Evolutionary conservation across 129 eudicot genomes (phyloP).

Genomic region (Saussurea involucrata): DNA sequence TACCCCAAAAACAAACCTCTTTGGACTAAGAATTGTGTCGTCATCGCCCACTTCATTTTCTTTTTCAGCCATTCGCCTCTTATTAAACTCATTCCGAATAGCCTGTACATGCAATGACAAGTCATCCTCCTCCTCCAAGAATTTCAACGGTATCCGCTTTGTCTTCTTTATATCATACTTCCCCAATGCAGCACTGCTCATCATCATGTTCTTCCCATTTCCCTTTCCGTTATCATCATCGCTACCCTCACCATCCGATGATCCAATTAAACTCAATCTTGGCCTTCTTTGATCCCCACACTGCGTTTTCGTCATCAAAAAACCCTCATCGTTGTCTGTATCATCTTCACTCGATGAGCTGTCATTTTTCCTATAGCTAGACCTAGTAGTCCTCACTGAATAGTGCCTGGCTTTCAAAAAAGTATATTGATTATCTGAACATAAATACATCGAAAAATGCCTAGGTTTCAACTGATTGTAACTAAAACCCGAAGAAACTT

Average conservation of each 20-base stretch:
- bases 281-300: conserved; percentile 33
- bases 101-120: conserved; percentile 48
- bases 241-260: conserved; percentile 24
- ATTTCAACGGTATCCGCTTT: conserved; percentile 52
- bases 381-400: conserved; percentile 36
- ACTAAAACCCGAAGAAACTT: not conserved
- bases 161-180: conserved; percentile 62
- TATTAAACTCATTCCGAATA: conserved; percentile 56
- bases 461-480: conserved; percentile 22
- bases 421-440: conserved; percentile 14
- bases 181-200: conserved; percentile 72
- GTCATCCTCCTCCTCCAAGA: conserved; percentile 61
- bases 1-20: conserved; percentile 37
- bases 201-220: conserved; percentile 33
- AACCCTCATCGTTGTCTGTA: conserved; percentile 33
- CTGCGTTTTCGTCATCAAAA: conserved; percentile 7
- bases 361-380: conserved; percentile 35
- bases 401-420: conserved; percentile 36
- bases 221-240: conserved; percentile 25
- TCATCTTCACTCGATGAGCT: conserved; percentile 44
- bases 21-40: conserved; percentile 57
- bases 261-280: conserved; percentile 33
- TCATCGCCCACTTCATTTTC: conserved; percentile 28
- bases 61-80: conserved; percentile 39
- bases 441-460: conserved; percentile 9